Evolutionary conservation across 1,139 yeast species (phyloP).

Genomic region (Hyphopichia wangnamkhiaoensis): DNA sequence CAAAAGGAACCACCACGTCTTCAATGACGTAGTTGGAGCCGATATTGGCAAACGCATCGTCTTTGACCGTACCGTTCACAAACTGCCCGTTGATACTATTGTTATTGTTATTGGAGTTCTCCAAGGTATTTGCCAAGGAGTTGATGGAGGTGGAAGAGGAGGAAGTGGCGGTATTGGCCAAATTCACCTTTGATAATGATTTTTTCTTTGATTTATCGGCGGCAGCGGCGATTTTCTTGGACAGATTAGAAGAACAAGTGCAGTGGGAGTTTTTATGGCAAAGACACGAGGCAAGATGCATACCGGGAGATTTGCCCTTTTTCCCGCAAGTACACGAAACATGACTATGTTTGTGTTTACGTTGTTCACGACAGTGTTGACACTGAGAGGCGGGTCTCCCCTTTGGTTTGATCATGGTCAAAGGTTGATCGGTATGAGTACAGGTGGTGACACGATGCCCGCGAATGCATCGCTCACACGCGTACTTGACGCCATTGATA

Average conservation of each 20-base stretch:
- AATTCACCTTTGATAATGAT: constrained; percentile 19
- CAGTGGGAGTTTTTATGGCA: constrained; percentile 59
- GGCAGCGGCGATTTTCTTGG: constrained; percentile 16
- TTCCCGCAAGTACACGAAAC: constrained; percentile 75
- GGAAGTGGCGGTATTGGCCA: constrained; percentile 17
- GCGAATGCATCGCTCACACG: constrained; percentile 93
- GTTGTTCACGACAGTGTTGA: constrained; percentile 77
- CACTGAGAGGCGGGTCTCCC: constrained; percentile 96
- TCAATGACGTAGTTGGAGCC: constrained; percentile 32
- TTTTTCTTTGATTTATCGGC: constrained; percentile 33
- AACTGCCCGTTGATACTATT: not conserved
- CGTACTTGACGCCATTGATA: constrained; percentile 89
- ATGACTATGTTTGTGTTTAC: constrained; percentile 71
- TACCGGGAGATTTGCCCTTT: constrained; percentile 47
- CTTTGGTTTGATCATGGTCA: constrained; percentile 91
- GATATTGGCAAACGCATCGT: not conserved
- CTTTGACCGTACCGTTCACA: not conserved
- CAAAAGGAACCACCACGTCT: constrained; percentile 34
- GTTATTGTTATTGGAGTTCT: not conserved
- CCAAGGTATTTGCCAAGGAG: constrained; percentile 1
- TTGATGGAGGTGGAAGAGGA: constrained; percentile 3
- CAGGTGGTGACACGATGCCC: constrained; percentile 96
- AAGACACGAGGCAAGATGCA: constrained; percentile 53
- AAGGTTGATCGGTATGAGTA: constrained; percentile 85
- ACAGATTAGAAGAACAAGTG: constrained; percentile 49